A percentile compares a stretch with the other conserved stretches of the same genome.
These are phyloP conservation scores for Amanita phalloides DNA, from an alignment of 768 basidiomycete species.

Conservation along the genomic window DNA sequence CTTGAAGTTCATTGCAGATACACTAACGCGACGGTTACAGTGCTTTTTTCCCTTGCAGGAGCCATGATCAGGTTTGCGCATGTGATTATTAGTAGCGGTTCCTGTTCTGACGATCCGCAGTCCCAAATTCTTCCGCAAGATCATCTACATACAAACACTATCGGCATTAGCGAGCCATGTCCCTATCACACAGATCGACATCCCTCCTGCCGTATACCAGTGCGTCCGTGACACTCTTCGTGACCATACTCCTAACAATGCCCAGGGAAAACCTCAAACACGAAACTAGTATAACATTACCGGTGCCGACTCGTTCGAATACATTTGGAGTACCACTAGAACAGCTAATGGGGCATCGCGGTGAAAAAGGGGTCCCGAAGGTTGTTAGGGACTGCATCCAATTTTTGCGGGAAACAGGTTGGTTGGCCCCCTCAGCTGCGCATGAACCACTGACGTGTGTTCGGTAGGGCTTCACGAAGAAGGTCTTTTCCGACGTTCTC, in stretches of 20 bases:
- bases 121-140: constrained; percentile 85
- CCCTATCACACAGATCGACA: constrained; percentile 81
- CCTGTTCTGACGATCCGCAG: constrained; percentile 22
- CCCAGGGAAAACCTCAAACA: constrained; percentile 69
- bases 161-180: constrained; percentile 69
- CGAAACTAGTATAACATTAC: constrained; percentile 60
- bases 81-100: background rate
- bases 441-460: constrained; percentile 8
- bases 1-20: background rate
- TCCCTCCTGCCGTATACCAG: constrained; percentile 77
- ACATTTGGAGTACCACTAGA: constrained; percentile 76
- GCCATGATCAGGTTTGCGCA: constrained; percentile 68
- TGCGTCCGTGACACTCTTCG: constrained; percentile 23
- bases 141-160: constrained; percentile 65
- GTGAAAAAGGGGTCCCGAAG: constrained; percentile 77
- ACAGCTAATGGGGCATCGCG: constrained; percentile 74
- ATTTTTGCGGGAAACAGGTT: constrained; percentile 55
- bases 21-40: constrained; percentile 24
- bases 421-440: constrained; percentile 10
- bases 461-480: constrained; percentile 52
- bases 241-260: background rate
- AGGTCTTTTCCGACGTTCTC: constrained; percentile 78
- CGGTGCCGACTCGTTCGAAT: constrained; percentile 46
- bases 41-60: constrained; percentile 83
- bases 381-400: constrained; percentile 69